Evolutionary conservation across 805 yeast species (phyloP), one percentile per base, ranked within the genome.

Genomic region (Wickerhamomyces bisporus): DNA sequence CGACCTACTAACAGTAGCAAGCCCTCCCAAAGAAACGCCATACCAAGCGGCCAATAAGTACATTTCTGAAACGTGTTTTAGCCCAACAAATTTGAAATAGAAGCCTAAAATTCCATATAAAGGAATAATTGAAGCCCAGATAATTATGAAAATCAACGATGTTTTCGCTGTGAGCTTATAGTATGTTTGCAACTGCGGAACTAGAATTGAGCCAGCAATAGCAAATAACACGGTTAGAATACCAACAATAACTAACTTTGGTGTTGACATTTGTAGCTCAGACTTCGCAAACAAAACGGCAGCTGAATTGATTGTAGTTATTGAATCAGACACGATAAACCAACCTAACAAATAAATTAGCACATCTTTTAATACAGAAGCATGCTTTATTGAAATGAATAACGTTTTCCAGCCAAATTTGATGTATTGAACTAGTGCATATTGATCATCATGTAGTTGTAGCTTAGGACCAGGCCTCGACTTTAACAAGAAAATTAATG

Each of bases 251-350:
- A 85, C 84, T 28, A 85, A 62, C 28, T 75, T 72, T 21, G 84
- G 68, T 2, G 89, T 79, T 4, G 74, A 62, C 93, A 84, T 85
- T 29, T 70, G 65, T 19, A 84, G 60, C 43, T 83, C 82, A 0
- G 85, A 74, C 36, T 79, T 77, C 3, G 93, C 86, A 61, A 84
- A 84, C 27, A 84, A 55, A 23, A 85, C 77, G 0, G 93, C 91
- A 0, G 93, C 80, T 1, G 88, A 79, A 55, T 83, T 84, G 39
- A 84, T 83, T 0, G 93, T 85, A 1, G 89, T 81, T 10, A 81
- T 62, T 1, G 87, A 79, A 52, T 85, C 94, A 16, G 86, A 76
- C 3, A 84, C 65, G 31, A 85, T 70, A 48, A 84, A 84, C 94
- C 94, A 84, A 1, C 86, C 88, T 0, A 75, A 34, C 9, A 84